Conservation (phyloP, 805 yeast genomes). For the Yarrowia porcina region DNA sequence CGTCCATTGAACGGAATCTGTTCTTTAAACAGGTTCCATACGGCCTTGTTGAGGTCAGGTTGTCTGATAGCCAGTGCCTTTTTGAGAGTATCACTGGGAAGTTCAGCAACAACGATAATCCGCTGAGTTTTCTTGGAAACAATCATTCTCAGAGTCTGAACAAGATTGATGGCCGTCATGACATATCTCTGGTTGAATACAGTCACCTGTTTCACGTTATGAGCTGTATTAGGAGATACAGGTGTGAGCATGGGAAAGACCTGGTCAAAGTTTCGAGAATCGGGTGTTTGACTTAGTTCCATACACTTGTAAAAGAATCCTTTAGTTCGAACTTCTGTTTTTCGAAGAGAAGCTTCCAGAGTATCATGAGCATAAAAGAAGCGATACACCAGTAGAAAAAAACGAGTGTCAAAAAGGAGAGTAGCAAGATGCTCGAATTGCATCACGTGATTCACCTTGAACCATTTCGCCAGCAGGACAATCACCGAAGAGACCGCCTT, state of each 20-base stretch:
- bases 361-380: constrained; percentile 34
- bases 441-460: constrained; percentile 69
- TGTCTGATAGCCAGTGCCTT: constrained; percentile 60
- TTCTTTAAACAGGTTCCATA: constrained; percentile 69
- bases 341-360: constrained; percentile 29
- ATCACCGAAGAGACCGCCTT: constrained; percentile 58
- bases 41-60: constrained; percentile 59
- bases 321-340: constrained; percentile 1
- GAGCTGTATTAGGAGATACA: not conserved
- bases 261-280: not conserved
- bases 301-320: constrained; percentile 13
- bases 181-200: constrained; percentile 32
- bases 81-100: constrained; percentile 60
- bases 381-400: constrained; percentile 42
- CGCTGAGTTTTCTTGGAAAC: constrained; percentile 72
- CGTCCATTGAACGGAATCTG: constrained; percentile 88
- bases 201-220: constrained; percentile 17
- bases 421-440: constrained; percentile 74
- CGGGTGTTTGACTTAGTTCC: not conserved
- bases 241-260: constrained; percentile 10
- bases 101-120: constrained; percentile 55
- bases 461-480: constrained; percentile 64
- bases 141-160: constrained; percentile 55
- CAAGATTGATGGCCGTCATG: constrained; percentile 44
- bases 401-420: constrained; percentile 71